Evolutionary conservation across 108 stramenopile species (phyloP), one percentile per base, ranked within the genome.

Genomic region (Nannochloropsis granulata): DNA sequence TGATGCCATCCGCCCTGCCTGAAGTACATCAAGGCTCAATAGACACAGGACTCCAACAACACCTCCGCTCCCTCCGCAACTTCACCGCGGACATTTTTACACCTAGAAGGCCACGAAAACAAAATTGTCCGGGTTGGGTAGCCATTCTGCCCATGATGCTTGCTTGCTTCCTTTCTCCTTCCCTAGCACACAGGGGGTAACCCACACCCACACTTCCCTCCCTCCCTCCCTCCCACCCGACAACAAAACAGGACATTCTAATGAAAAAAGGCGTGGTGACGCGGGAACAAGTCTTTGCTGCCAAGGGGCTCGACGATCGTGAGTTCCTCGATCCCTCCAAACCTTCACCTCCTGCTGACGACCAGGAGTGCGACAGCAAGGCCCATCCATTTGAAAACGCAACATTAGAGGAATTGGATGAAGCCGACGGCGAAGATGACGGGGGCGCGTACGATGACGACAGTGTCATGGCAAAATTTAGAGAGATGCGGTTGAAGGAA

Each of bases 401-500:
- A 0, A 43, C 45, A 24, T 83, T 87, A 0, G 86, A 87, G 45
- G 86, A 83, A 23, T 45, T 87, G 42, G 83, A 83, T 43, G 83
- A 80, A 80, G 78, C 83, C 23, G 86, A 87, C 19, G 86, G 83
- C 12, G 86, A 87, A 8, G 81, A 45, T 19, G 86, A 87, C 25
- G 86, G 83, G 23, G 86, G 83, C n/a, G 83, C 83, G 82, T 82
- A 83, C 0, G 83, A 86, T 44, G 83, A 86, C 43, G 82, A 86
- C 79, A 24, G 23, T 16, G 44, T 10, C 11, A 25, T 43, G 56
- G 24, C 45, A 9, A 25, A 44, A 11, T 79, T 42, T 16, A 81
- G 88, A 25, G 85, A 84, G 85, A 83, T 44, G 80, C 80, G 91
- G 19, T 25, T 91, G 45, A 81, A 85, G 34, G 91, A 91, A 78